These are phyloP conservation scores for Zymoseptoria passerinii DNA, from an alignment of 2,329 filamentous ascomycete species.

Conservation along the genomic window DNA sequence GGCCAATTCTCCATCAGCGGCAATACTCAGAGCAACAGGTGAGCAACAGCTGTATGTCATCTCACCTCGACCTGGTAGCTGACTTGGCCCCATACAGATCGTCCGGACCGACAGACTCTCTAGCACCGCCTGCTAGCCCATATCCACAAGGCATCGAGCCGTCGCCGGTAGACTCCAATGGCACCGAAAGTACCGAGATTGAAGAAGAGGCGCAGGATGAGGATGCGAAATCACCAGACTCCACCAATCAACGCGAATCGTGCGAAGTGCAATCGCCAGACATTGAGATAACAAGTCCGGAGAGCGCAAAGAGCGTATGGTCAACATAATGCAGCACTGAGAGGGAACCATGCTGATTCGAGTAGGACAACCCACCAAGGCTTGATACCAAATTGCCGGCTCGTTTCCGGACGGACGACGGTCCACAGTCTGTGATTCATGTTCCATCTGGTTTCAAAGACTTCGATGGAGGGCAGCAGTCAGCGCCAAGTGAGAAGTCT, in stretches of 20 bases:
- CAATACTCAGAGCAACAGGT: constrained; percentile 28
- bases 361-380: constrained; percentile 29
- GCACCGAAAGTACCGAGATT: constrained; percentile 74
- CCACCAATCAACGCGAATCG: constrained; percentile 5
- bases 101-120: constrained; percentile 39
- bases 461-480: constrained; percentile 46
- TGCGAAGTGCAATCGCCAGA: constrained; percentile 22
- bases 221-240: constrained; percentile 27
- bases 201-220: constrained; percentile 63
- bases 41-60: constrained; percentile 21
- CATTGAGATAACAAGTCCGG: constrained; percentile 27
- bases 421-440: constrained; percentile 84
- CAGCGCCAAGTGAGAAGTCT: constrained; percentile 16
- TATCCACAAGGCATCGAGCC: constrained; percentile 63
- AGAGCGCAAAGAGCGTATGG: constrained; percentile 26
- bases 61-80: constrained; percentile 17
- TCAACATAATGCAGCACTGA: constrained; percentile 16
- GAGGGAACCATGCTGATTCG: constrained; percentile 5
- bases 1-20: constrained; percentile 32
- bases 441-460: constrained; percentile 72
- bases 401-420: constrained; percentile 51
- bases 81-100: constrained; percentile 28
- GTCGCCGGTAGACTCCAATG: constrained; percentile 77
- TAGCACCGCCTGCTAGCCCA: constrained; percentile 41
- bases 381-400: constrained; percentile 39